Evolutionary conservation across 2,329 filamentous ascomycete genomes (phyloP).

Genomic region (Colletotrichum noveboracense): DNA sequence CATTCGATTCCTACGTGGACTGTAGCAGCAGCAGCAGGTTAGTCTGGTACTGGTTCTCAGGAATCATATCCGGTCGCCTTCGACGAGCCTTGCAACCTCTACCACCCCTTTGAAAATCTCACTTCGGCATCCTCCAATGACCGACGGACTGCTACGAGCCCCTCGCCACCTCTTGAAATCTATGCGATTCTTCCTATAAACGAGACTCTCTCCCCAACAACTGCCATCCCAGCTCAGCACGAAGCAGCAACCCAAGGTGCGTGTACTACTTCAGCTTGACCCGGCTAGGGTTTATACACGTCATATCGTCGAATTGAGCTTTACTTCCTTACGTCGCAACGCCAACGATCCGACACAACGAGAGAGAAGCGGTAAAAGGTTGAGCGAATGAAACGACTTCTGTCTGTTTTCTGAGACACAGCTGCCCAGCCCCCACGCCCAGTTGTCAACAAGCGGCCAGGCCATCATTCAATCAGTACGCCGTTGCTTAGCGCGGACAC

Average conservation of each 20-base stretch:
- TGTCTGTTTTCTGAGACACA: slow-evolving; percentile 15
- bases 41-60: slow-evolving; percentile 3
- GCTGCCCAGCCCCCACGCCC: slow-evolving; percentile 13
- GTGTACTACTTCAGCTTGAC: not conserved
- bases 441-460: slow-evolving; percentile 10
- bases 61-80: not conserved
- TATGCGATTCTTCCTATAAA: slow-evolving; percentile 3
- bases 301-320: not conserved
- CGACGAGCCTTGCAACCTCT: not conserved
- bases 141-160: not conserved
- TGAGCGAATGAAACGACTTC: not conserved
- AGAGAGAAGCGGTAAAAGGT: slow-evolving; percentile 7
- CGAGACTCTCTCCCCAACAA: not conserved
- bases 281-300: not conserved
- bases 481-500: not conserved
- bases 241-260: not conserved
- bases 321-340: not conserved
- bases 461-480: not conserved
- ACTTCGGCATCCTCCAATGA: slow-evolving; percentile 4
- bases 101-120: not conserved
- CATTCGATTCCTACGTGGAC: slow-evolving; percentile 1
- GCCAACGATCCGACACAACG: not conserved
- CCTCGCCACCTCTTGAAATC: slow-evolving; percentile 12
- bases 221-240: not conserved
- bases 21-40: not conserved